Conservation (phyloP, 805 yeast species). For the Sugiyamaella qingdaonensis region DNA sequence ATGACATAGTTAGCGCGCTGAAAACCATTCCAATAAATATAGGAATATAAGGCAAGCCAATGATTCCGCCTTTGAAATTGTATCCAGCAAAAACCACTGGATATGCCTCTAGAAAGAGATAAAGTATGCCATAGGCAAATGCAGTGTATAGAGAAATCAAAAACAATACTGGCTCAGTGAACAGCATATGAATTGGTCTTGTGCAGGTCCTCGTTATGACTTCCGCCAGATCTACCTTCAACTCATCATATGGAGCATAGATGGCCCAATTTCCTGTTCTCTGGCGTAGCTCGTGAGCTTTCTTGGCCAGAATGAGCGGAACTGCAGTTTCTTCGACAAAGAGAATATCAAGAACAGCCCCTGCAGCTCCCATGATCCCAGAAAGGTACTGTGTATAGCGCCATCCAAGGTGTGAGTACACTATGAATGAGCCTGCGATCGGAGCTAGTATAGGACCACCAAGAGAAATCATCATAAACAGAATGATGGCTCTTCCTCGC, state of each 20-base stretch:
- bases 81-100: constrained; percentile 70
- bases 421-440: constrained; percentile 61
- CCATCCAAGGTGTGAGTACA: constrained; percentile 66
- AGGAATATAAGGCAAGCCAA: constrained; percentile 73
- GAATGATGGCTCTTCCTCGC: constrained; percentile 66
- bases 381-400: constrained; percentile 73
- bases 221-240: constrained; percentile 50
- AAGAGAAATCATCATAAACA: constrained; percentile 66
- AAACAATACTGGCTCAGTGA: constrained; percentile 65
- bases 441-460: constrained; percentile 73
- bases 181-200: constrained; percentile 63
- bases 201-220: constrained; percentile 57
- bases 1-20: constrained; percentile 55
- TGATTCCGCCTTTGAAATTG: constrained; percentile 52
- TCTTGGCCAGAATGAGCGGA: constrained; percentile 57
- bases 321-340: constrained; percentile 63
- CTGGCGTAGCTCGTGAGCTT: constrained; percentile 58
- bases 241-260: constrained; percentile 68
- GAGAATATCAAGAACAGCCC: constrained; percentile 37
- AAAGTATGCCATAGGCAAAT: constrained; percentile 73
- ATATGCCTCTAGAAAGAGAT: constrained; percentile 65
- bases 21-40: constrained; percentile 62
- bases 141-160: constrained; percentile 65
- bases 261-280: constrained; percentile 80
- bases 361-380: constrained; percentile 53